Base-by-base conservation (phyloP, 2,329 filamentous ascomycete species). In the Penicillium sp. region DNA sequence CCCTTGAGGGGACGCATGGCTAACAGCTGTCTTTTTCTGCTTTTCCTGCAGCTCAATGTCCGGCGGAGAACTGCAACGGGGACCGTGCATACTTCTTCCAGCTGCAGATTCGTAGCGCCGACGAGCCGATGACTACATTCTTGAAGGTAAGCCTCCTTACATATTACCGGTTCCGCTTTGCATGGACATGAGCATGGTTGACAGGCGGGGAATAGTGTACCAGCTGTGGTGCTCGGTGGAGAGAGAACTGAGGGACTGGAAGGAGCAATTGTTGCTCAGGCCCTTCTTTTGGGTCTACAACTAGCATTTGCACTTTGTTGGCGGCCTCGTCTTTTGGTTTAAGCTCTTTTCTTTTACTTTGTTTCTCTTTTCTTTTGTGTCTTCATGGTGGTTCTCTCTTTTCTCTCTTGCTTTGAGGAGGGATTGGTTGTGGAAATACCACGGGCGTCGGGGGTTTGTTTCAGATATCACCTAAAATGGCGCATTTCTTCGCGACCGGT, bases 51-150 rank as follows among this genome's bases (percentile, higher is more conserved):
- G 90, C 90, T 52, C 91, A 95, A 84, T 99, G 95, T 77, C 87
- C 91, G 28, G 88, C 88, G 64, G 88, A 93, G 43, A 84, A 84
- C 59, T 99, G 95, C 82, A 84, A 91, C 72, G 92, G 92, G 65
- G 84, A 87, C 62, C 87, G 92, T 80, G 95, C 95, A 3, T 96
- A 93, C 65, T 98, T 94, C 82, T 96, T 93, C 82, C 92, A 97
- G 83, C 88, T 98, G 70, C 95, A 99, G 84, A 98, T 98, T 79
- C 88, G 95, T 70, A 96, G 92, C 82, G 95, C 95, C 55, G 95
- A 99, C 80, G 95, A 99, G 83, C 95, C 95, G 62, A 97, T 97
- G 91, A 99, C 95, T 68, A 94, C 88, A 62, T 98, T 98, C 79
- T 96, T 89, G 80, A 95, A 93, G 86, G 90, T 92, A 72, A 57